These are phyloP conservation scores for Talaromyces liani DNA, from an alignment of 495 filamentous ascomycete species.

Conservation along the genomic window DNA sequence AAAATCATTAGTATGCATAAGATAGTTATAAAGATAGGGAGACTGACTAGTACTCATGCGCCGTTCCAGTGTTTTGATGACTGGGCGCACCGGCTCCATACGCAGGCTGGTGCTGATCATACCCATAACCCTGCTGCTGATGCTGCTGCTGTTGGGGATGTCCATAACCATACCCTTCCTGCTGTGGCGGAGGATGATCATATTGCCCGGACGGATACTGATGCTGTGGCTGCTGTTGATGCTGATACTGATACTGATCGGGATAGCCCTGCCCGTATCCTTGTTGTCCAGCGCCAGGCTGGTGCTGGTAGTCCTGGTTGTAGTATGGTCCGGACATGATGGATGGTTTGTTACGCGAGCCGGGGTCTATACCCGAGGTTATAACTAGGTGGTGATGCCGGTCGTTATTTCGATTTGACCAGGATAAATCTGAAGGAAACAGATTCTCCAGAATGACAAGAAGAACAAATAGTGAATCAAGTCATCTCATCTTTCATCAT, in stretches of 20 bases:
- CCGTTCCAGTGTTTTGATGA: neutral
- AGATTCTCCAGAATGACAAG: neutral
- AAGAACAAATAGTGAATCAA: neutral
- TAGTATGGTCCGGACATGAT: constrained; percentile 46
- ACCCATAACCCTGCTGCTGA: neutral
- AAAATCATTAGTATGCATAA: constrained; percentile 17
- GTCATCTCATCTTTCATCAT: neutral
- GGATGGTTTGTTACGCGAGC: neutral
- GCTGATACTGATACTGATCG: constrained; percentile 10
- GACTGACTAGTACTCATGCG: constrained; percentile 29
- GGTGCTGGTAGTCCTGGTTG: constrained; percentile 14
- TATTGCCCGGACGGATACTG: constrained; percentile 19
- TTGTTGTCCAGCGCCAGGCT: neutral
- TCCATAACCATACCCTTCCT: neutral
- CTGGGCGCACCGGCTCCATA: neutral
- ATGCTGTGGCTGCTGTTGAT: neutral
- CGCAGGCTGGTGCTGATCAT: constrained; percentile 3
- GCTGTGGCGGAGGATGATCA: constrained; percentile 18
- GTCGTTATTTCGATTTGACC: too few relatives aligned
- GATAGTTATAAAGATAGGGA: neutral
- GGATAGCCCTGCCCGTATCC: constrained; percentile 23
- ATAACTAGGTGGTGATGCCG: too few relatives aligned
- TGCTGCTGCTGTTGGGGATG: neutral
- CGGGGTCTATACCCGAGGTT: neutral
- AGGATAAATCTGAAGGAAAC: neutral